Conservation (phyloP, 768 basidiomycete species). For the Tricholoma flavovirens region DNA sequence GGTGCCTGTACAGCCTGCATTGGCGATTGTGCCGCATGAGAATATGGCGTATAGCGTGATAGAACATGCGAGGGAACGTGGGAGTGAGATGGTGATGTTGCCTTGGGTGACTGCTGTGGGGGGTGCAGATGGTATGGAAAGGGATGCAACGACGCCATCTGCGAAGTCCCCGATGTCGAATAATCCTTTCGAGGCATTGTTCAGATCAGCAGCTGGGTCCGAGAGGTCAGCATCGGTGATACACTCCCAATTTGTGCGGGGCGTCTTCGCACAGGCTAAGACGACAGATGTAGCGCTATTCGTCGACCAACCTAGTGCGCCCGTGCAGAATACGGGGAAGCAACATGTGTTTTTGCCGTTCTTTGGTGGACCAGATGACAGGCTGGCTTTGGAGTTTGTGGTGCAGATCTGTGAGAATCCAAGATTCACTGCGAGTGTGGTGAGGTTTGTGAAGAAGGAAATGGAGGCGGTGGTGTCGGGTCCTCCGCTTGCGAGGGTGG, state of each 20-base stretch:
- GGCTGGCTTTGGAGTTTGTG: slow-evolving; percentile 79
- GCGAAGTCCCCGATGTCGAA: slow-evolving; percentile 17
- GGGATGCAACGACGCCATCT: slow-evolving; percentile 10
- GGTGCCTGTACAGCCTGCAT: slow-evolving; percentile 54
- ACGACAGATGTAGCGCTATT: slow-evolving; percentile 77
- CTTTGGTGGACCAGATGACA: slow-evolving; percentile 3
- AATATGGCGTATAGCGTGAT: slow-evolving; percentile 65
- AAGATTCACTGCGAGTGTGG: slow-evolving; percentile 65
- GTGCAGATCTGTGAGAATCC: slow-evolving; percentile 75
- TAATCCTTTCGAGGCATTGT: slow-evolving; percentile 73
- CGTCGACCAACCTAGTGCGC: slow-evolving; percentile 51
- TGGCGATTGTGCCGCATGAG: slow-evolving; percentile 74
- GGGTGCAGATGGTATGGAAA: slow-evolving; percentile 4
- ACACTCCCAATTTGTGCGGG: slow-evolving; percentile 82
- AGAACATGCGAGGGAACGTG: slow-evolving; percentile 55
- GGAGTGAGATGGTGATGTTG: slow-evolving; percentile 71
- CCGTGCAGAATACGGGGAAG: slow-evolving; percentile 21
- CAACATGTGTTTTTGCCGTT: slow-evolving; percentile 57
- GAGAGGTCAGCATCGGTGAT: slow-evolving; percentile 44
- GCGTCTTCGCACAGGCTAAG: slow-evolving; percentile 62
- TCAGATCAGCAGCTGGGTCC: slow-evolving; percentile 26
- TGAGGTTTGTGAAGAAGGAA: slow-evolving; percentile 55
- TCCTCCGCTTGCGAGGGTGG: slow-evolving; percentile 20
- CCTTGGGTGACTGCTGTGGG: slow-evolving; percentile 64
- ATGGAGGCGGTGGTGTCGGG: slow-evolving; percentile 13